Base-by-base conservation (phyloP, 257 asterid genomes). In the Solanum pinnatisectum region DNA sequence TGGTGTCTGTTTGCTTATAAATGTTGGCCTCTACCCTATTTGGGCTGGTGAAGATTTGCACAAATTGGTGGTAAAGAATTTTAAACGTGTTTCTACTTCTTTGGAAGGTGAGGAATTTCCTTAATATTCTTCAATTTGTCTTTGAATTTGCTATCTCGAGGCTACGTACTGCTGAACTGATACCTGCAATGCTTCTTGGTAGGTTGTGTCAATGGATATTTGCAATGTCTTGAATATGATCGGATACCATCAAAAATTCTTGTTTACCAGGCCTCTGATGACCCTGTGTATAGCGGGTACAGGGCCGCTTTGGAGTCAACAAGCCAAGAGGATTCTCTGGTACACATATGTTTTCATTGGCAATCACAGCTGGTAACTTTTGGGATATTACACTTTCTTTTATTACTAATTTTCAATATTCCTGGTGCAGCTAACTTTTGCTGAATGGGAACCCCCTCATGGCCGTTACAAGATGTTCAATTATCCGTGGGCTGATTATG, bases 41-140 rank as follows among this genome's bases (percentile, higher is more conserved):
- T 96, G 99, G 98, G 94, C 98, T 10, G 99, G 99, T 35, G 99
- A 96, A 85, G 98, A 96, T 92, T 90, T 96, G 95, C 99, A 95
- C 90, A 96, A 96, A 90, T 89, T 95, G 83, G 96, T 95, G 1
- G 98, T 95, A 32, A 94, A 94, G 73, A 96, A 96, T 91, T 96
- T 96, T 88, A 94, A 89, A 89, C 93, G 93, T 30, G 98, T 96
- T 42, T 98, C 98, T 16, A 89, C 90, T 77, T 95, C 98, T 89
- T 90, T 96, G 44, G 98, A 96, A 93, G 99, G 99, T 96, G 86
- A 49, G 44, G 82, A 52, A 37, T 37, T 22, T 82, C 81, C 39
- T 25, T 10, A 52, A 52, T 70, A 68, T 70, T 35, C 10, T 25
- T 59, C 63, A 52, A 40, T 5, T 18, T 27, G 12, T 40, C 33